Conservation (phyloP, 805 yeast genomes). For the Metschnikowia orientalis region DNA sequence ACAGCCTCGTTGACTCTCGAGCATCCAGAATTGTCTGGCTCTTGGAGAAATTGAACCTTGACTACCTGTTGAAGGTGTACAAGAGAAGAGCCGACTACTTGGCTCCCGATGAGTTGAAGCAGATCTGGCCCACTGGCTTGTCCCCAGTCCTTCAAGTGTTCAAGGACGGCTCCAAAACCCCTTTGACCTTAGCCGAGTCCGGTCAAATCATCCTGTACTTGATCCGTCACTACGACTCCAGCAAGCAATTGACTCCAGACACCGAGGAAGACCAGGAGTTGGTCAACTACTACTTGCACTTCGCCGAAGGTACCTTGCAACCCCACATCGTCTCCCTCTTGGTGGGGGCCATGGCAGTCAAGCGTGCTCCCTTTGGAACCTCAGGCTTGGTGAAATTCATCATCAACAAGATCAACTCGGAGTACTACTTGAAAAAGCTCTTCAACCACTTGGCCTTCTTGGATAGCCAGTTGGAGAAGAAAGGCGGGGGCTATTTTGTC, state of each 20-base stretch:
- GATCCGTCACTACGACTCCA: constrained; percentile 45
- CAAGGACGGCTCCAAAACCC: constrained; percentile 10
- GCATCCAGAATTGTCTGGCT: constrained; percentile 37
- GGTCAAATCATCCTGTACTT: constrained; percentile 56
- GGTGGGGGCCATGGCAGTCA: constrained; percentile 24
- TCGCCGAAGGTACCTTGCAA: constrained; percentile 25
- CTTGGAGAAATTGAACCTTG: constrained; percentile 31
- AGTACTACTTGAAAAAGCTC: constrained; percentile 26
- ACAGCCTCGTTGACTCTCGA: constrained; percentile 32
- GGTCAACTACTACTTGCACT: constrained; percentile 24
- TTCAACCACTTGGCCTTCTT: constrained; percentile 24
- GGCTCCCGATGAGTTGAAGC: constrained; percentile 32
- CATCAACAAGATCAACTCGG: constrained; percentile 20
- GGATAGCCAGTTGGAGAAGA: constrained; percentile 25
- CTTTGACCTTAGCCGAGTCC: constrained; percentile 48
- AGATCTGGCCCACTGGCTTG: constrained; percentile 36
- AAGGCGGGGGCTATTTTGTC: constrained; percentile 35
- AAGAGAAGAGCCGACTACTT: constrained; percentile 21
- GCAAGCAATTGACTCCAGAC: constrained; percentile 34
- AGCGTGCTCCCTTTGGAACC: constrained; percentile 27
- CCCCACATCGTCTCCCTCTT: constrained; percentile 20
- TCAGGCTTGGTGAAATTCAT: constrained; percentile 21
- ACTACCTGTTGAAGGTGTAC: constrained; percentile 32
- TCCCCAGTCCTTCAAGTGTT: constrained; percentile 25
- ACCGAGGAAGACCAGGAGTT: constrained; percentile 29